Percentiles rank a stretch among this genome's conserved stretches.
These are phyloP conservation scores for Sherardia arvensis DNA, from an alignment of 257 asterid species.

Conservation along the genomic window DNA sequence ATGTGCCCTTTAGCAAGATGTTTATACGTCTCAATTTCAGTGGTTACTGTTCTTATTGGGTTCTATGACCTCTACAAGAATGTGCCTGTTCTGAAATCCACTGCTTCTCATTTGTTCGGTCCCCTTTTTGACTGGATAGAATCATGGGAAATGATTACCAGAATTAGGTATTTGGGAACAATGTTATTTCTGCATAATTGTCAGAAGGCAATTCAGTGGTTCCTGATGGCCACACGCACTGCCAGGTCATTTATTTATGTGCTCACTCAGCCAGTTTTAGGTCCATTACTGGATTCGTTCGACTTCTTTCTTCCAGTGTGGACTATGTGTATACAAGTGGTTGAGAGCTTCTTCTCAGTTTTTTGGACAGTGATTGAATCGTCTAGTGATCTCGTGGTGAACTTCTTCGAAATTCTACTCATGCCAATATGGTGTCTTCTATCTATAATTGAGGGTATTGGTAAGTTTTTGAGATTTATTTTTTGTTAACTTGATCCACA, in stretches of 20 bases:
- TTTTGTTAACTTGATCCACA: background rate
- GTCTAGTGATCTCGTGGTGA: constrained; percentile 44
- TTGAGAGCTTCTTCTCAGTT: constrained; percentile 54
- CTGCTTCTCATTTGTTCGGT: constrained; percentile 86
- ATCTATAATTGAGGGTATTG: constrained; percentile 41
- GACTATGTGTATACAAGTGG: constrained; percentile 37
- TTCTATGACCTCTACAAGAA: constrained; percentile 90
- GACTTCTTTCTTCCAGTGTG: constrained; percentile 66
- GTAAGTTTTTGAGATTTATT: constrained; percentile 31
- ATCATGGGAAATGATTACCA: constrained; percentile 85
- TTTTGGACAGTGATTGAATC: constrained; percentile 58
- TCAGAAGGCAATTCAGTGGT: constrained; percentile 90
- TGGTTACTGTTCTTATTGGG: constrained; percentile 89
- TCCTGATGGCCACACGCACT: constrained; percentile 50
- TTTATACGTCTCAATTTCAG: constrained; percentile 61
- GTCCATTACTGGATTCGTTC: constrained; percentile 53
- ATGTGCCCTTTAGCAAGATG: constrained; percentile 93
- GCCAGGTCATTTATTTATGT: constrained; percentile 47
- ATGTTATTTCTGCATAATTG: constrained; percentile 93
- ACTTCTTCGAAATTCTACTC: constrained; percentile 49
- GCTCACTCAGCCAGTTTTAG: constrained; percentile 51
- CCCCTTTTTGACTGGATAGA: constrained; percentile 97
- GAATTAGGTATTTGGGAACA: constrained; percentile 87
- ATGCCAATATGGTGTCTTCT: constrained; percentile 61
- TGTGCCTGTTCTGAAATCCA: constrained; percentile 83